Evolutionary conservation across 495 filamentous ascomycete species (phyloP).

Genomic region (Entonaema liquescens): DNA sequence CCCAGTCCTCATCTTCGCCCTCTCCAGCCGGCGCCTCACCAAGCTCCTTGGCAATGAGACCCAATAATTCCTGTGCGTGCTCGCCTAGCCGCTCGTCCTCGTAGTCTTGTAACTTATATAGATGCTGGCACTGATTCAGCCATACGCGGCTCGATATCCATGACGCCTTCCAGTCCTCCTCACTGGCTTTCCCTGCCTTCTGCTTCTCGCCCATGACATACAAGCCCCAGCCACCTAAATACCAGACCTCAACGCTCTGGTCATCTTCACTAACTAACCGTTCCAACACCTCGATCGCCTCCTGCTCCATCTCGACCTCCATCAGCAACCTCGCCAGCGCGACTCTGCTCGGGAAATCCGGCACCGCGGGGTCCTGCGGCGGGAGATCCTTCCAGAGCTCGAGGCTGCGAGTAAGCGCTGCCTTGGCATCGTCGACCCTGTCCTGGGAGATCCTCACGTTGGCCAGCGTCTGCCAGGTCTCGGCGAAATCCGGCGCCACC

Average conservation of each 20-base stretch:
- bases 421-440: conserved; percentile 76
- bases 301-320: conserved; percentile 85
- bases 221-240: conserved; percentile 92
- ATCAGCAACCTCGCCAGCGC: conserved; percentile 85
- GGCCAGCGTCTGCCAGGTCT: conserved; percentile 92
- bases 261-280: conserved; percentile 88
- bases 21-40: conserved; percentile 59
- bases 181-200: conserved; percentile 50
- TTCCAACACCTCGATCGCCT: conserved; percentile 86
- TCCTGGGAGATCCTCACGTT: conserved; percentile 91
- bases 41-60: conserved; percentile 62
- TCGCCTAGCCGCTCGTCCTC: conserved; percentile 75
- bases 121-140: conserved; percentile 66
- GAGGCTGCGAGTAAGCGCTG: conserved; percentile 79
- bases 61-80: conserved; percentile 69
- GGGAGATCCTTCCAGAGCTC: conserved; percentile 79
- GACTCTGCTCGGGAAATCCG: conserved; percentile 83
- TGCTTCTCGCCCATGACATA: conserved; percentile 79
- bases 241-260: conserved; percentile 93
- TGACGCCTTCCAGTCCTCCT: conserved; percentile 55
- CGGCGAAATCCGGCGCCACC: conserved; percentile 74
- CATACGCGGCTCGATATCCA: conserved; percentile 68
- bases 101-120: conserved; percentile 70
- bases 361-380: conserved; percentile 70
- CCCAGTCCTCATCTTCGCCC: conserved; percentile 60